Base-by-base conservation (phyloP, 2,329 filamentous ascomycete genomes). In the Fusarium nygamai region DNA sequence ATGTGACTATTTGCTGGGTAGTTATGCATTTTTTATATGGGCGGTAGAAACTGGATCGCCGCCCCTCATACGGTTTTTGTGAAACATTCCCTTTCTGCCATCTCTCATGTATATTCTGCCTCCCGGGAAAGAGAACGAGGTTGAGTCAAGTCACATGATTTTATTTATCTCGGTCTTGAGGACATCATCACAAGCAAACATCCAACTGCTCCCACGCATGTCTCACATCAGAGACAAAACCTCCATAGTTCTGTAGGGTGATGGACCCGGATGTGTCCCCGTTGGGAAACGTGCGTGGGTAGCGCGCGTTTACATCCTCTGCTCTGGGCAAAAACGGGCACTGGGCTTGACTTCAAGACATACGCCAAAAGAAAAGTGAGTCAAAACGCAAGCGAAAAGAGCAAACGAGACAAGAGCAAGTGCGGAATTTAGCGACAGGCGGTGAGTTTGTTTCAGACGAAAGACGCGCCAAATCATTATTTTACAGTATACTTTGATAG, bases 71-170 rank as follows among this genome's bases (percentile, higher is more conserved):
- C 9, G 5, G 16, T 29, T 29, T 48, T 48, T 7, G 24, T n/a
- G 14, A 13, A 36, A 38, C 11, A 22, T 51, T 36, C 20, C 16
- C 20, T 60, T 36, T 29, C 12, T 19, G 34, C 14, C 27, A 8
- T n/a, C 33, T 31, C 27, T 5, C 16, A n/a, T n/a, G 6, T 9
- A n/a, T 41, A 39, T 41, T 29, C 16, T 41, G 16, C 20, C 36
- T 31, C 16, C 6, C 8, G 29, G 14, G 13, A 54, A 17, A 16
- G 14, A n/a, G n/a, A 53, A 43, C 20, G 22, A 41, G 11, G 16
- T 20, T 22, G 19, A 27, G 12, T 20, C n/a, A 71, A n/a, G 36
- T 57, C 61, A 71, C 67, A 71, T 61, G 68, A 71, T 33, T 17
- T 60, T 22, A 6, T 46, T 29, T n/a, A n/a, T 44, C 14, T 44